A percentile compares a stretch with the other conserved stretches of the same genome.
Evolutionary conservation across 1,139 yeast genomes (phyloP).

Genomic region (Arxiozyma telluris): DNA sequence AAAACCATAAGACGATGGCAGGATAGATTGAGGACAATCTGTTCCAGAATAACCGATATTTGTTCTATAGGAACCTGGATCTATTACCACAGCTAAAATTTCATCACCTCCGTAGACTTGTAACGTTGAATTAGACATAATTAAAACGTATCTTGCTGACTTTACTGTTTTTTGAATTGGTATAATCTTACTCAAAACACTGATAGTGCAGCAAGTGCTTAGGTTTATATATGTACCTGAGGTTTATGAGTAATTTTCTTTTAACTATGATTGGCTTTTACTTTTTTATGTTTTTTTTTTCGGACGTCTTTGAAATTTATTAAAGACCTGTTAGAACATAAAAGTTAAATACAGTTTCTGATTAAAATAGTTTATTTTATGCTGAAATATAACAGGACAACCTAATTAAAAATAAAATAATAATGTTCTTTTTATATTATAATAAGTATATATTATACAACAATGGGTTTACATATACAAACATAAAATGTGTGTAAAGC

Average conservation of each 20-base stretch:
- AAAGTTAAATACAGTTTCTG: neutral
- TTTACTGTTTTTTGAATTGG: neutral
- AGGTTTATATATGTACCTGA: no score
- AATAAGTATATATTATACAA: neutral
- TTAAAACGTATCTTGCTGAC: neutral
- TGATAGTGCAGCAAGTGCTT: no score
- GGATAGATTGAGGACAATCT: conserved; percentile 71
- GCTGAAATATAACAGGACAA: neutral
- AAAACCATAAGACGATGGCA: conserved; percentile 54
- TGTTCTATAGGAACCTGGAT: conserved; percentile 79
- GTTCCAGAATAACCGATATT: conserved; percentile 92
- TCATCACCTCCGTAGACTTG: conserved; percentile 65
- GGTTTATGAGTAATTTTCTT: neutral
- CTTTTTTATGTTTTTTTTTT: no score
- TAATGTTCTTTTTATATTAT: neutral
- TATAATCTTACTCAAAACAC: no score
- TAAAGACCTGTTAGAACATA: no score
- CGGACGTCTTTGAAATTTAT: neutral
- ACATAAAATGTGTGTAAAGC: neutral
- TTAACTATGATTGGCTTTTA: no score
- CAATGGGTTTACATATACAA: neutral
- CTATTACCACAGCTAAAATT: conserved; percentile 82
- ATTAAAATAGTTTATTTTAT: no score
- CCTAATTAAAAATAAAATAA: neutral
- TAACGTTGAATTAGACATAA: conserved; percentile 21